These are phyloP conservation scores for Hirschioporus abietinus DNA, from an alignment of 768 basidiomycete species.

Conservation along the genomic window DNA sequence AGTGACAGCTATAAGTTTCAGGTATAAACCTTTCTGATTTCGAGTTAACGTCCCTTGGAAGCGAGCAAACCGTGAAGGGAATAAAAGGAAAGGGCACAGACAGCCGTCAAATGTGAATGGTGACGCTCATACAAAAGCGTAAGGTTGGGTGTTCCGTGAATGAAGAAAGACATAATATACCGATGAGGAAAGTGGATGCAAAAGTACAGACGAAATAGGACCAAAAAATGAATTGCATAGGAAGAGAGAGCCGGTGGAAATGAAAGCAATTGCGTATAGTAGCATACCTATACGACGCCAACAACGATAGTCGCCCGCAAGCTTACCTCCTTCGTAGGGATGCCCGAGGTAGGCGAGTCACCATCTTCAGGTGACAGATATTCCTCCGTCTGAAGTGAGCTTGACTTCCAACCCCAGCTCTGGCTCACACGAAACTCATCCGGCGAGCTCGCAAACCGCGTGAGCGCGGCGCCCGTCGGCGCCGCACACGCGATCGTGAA, in stretches of 20 bases:
- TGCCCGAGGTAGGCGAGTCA: slow-evolving; percentile 13
- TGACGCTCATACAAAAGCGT: too few relatives aligned
- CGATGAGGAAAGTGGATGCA: too few relatives aligned
- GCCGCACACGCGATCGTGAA: slow-evolving; percentile 82
- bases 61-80: not conserved
- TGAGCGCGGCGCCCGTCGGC: slow-evolving; percentile 75
- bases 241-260: not conserved
- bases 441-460: slow-evolving; percentile 79
- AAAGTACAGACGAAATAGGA: too few relatives aligned
- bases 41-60: not conserved
- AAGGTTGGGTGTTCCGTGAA: too few relatives aligned
- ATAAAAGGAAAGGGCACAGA: not conserved
- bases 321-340: slow-evolving; percentile 35
- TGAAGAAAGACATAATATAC: too few relatives aligned
- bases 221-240: not conserved
- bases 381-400: slow-evolving; percentile 45
- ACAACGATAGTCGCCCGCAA: slow-evolving; percentile 76
- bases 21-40: not conserved
- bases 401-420: slow-evolving; percentile 92
- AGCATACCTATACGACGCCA: slow-evolving; percentile 52
- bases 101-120: not conserved
- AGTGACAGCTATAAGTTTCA: not conserved
- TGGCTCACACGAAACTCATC: slow-evolving; percentile 81
- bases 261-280: not conserved
- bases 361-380: slow-evolving; percentile 27